phyloP scores from a whole-genome alignment of 179 eudicot species.

The Nepenthes alata region DNA sequence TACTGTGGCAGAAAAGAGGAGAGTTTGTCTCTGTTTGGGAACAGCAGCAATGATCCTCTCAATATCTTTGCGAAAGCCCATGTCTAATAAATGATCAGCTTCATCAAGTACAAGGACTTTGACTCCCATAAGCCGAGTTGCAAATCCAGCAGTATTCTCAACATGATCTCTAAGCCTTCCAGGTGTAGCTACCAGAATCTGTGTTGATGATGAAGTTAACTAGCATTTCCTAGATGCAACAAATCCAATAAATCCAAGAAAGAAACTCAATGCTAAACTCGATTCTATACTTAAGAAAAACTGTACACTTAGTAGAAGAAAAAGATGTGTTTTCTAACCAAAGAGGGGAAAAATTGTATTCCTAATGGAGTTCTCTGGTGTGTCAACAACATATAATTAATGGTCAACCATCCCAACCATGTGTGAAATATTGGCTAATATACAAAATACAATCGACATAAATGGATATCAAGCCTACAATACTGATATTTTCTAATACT shows the following conservation, averaged over 20 bases:
- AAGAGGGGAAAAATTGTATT: too few species aligned
- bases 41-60: conserved; percentile 76
- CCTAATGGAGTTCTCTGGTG: too few species aligned
- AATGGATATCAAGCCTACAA: background rate
- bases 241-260: background rate
- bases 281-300: too few species aligned
- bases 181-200: conserved; percentile 97
- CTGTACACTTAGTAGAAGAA: too few species aligned
- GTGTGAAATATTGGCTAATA: too few species aligned
- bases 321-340: too few species aligned
- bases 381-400: too few species aligned
- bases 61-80: conserved; percentile 94
- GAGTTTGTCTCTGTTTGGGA: conserved; percentile 88
- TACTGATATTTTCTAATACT: too few species aligned
- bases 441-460: background rate
- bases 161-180: conserved; percentile 88
- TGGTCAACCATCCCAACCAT: too few species aligned
- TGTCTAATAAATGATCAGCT: conserved; percentile 92
- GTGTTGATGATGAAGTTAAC: conserved; percentile 13
- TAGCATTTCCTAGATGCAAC: background rate
- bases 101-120: conserved; percentile 94
- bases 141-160: conserved; percentile 89
- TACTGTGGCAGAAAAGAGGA: conserved; percentile 86
- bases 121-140: conserved; percentile 80
- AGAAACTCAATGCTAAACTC: too few species aligned